Percentiles rank a stretch among this genome's conserved stretches.
Conservation (phyloP, 2,329 filamentous ascomycete genomes). For the Fusarium temperatum region DNA sequence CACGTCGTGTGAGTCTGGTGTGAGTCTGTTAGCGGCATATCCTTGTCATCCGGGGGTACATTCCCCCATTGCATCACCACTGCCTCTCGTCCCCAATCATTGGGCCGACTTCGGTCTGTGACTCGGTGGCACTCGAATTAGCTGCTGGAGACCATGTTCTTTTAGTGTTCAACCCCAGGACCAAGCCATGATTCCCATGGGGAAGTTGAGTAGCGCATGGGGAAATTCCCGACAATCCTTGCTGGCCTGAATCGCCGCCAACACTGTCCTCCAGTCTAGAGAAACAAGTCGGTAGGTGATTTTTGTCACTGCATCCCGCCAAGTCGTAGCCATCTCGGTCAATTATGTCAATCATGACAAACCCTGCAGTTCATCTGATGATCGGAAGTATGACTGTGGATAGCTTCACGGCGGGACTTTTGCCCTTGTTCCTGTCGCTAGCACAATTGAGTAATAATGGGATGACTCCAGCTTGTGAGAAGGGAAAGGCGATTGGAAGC, state of each 20-base stretch:
- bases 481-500: neutral
- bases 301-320: neutral
- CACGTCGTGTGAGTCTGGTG: rapidly evolving
- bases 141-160: neutral
- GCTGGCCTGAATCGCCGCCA: neutral
- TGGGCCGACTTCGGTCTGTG: slow-evolving; percentile 16
- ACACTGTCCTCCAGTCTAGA: rapidly evolving
- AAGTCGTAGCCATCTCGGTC: slow-evolving; percentile 18
- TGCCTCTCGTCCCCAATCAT: neutral
- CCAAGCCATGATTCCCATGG: slow-evolving; percentile 22
- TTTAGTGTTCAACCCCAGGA: slow-evolving; percentile 16
- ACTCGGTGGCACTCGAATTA: slow-evolving; percentile 26
- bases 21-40: rapidly evolving
- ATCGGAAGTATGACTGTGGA: neutral
- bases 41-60: neutral
- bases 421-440: neutral
- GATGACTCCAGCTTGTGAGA: neutral
- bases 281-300: rapidly evolving
- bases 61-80: neutral
- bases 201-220: slow-evolving; percentile 9
- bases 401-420: slow-evolving; percentile 9
- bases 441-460: neutral
- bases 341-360: slow-evolving; percentile 16
- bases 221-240: slow-evolving; percentile 18
- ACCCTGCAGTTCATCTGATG: neutral